These are phyloP conservation scores for Lizonia empirigonia DNA, from an alignment of 2,329 filamentous ascomycete species.

Conservation along the genomic window DNA sequence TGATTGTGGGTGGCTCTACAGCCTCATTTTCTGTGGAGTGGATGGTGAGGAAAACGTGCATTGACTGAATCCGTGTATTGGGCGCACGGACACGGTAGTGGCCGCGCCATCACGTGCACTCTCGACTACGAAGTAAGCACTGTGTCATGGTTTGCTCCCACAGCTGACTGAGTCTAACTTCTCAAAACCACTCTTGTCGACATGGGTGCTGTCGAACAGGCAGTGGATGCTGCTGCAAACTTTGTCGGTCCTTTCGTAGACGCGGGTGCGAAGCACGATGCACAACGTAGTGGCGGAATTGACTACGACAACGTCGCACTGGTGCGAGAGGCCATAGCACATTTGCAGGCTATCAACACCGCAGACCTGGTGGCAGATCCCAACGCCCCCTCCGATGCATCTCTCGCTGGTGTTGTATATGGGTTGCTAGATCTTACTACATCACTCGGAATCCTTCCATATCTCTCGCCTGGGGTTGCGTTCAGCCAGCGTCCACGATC, in stretches of 20 bases:
- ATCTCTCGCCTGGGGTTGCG: conserved; percentile 40
- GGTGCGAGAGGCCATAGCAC: conserved; percentile 36
- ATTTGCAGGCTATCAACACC: conserved; percentile 42
- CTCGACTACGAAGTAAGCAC: background rate
- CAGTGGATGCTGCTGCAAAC: conserved; percentile 41
- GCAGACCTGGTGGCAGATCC: conserved; percentile 39
- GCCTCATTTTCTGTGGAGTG: no score
- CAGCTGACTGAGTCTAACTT: background rate
- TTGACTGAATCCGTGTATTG: no score
- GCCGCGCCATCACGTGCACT: background rate
- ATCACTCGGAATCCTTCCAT: conserved; percentile 43
- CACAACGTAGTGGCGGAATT: conserved; percentile 13
- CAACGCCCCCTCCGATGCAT: conserved; percentile 47
- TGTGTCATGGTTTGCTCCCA: background rate
- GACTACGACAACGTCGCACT: conserved; percentile 21
- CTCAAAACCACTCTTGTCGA: background rate
- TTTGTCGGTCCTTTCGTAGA: conserved; percentile 42
- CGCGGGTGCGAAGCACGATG: conserved; percentile 11
- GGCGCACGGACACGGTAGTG: no score
- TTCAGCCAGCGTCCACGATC: conserved; percentile 44
- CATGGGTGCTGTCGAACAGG: conserved; percentile 41
- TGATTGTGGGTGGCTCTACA: no score
- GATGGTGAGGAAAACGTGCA: no score
- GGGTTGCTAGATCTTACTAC: conserved; percentile 46
- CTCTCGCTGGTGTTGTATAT: conserved; percentile 46